These are phyloP conservation scores for Iberis pinnata DNA, from an alignment of 345 rosid species.

Conservation along the genomic window DNA sequence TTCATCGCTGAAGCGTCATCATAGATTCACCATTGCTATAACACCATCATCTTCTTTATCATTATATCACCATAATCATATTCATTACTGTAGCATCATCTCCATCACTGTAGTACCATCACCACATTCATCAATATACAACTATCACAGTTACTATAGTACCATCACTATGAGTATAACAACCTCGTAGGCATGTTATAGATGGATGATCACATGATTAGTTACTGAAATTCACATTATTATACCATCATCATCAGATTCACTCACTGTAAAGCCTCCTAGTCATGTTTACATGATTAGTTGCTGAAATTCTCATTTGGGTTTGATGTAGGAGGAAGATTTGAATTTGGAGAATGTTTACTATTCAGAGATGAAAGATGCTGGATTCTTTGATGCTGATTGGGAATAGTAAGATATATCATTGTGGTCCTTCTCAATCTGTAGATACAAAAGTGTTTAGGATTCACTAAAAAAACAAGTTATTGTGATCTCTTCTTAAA, in stretches of 20 bases:
- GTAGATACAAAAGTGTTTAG: constrained; percentile 19
- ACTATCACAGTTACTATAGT: no score
- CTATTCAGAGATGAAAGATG: constrained; percentile 99
- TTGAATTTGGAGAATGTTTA: constrained; percentile 75
- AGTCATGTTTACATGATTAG: constrained; percentile 6
- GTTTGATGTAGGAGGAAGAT: constrained; percentile 66
- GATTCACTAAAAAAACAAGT: background rate
- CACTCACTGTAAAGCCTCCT: background rate
- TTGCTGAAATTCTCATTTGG: constrained; percentile 3
- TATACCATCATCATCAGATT: no score
- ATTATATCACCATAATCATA: no score
- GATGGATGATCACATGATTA: no score
- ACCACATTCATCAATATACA: no score
- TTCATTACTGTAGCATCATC: no score
- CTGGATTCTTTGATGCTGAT: constrained; percentile 85
- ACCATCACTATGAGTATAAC: no score
- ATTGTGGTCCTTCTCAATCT: background rate
- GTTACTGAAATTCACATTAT: no score
- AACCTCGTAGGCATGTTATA: no score
- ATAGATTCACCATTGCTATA: constrained; percentile 1
- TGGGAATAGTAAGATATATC: constrained; percentile 48
- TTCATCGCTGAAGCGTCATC: no score
- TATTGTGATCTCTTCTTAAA: constrained; percentile 15
- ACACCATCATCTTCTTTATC: background rate
- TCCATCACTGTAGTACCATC: no score